Evolutionary conservation across 805 yeast species (phyloP), one percentile per base, ranked within the genome.

Genomic region (Groenewaldozyma salmanticensis): DNA sequence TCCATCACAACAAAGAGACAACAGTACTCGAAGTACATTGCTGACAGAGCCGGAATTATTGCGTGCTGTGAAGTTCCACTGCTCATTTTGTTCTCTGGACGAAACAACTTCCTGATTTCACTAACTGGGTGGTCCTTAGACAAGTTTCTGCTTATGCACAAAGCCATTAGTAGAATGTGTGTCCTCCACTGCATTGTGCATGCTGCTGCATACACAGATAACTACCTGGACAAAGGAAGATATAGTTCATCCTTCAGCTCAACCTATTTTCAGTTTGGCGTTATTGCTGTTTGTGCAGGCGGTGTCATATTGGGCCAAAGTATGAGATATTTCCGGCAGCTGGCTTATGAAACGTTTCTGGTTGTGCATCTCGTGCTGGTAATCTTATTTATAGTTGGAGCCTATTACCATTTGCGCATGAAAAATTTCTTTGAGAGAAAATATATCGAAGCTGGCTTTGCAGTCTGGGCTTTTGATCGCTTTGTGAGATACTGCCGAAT

Each of bases 391-490:
- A 63, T 81, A 39, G 65, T 67, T 5, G 73, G 74, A 39, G 69
- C 74, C 37, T 81, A 76, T 72, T 64, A 65, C 33, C 94, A 83
- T 55, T 32, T 52, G 35, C 37, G 39, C n/a, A 38, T 41, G 18
- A 11, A 31, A 16, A 42, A 37, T 5, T 21, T 20, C 15, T 32
- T 32, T 4, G 41, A 31, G 33, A 5, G 29, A 15, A 39, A 36
- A 19, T 38, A 21, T 72, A 70, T 62, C 50, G 75, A 72, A 42
- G 70, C 75, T 4, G 55, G 77, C 6, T 68, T 74, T 43, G 79
- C 75, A 0, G 64, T 84, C 4, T 85, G 94, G 94, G 70, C 64
- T 1, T 66, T 75, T 47, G 94, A 85, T 54, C 65, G 88, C 39
- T 44, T 74, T 1, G 50, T 74, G 13, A 68, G 94, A 47, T 44